Evolutionary conservation across 2,329 filamentous ascomycete species (phyloP).

Genomic region (Claviceps quebecensis): DNA sequence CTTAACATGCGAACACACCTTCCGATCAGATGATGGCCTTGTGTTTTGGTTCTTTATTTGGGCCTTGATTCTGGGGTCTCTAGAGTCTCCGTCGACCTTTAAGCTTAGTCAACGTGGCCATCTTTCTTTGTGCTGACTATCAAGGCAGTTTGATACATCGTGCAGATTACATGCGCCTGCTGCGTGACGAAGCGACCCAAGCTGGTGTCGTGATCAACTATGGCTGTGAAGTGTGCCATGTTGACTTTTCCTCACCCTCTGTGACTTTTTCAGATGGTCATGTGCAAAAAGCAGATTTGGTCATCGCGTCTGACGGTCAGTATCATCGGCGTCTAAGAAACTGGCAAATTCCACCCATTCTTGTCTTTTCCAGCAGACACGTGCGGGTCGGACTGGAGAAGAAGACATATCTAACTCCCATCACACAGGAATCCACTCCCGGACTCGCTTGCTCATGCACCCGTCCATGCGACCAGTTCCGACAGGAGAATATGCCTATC

Average conservation of each 20-base stretch:
- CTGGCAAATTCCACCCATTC: not conserved
- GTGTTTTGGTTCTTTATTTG: not conserved
- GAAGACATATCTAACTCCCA: not conserved
- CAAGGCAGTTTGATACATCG: conserved; percentile 7
- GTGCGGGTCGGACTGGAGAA: not conserved
- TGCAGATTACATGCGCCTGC: conserved; percentile 7
- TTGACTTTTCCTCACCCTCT: conserved; percentile 5
- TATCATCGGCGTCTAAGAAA: not conserved
- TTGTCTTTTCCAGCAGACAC: not conserved
- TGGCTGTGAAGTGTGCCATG: conserved; percentile 3
- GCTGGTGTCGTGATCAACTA: conserved; percentile 4
- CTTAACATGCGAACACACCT: too few relatives aligned
- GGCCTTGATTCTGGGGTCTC: not conserved
- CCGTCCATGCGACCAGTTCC: not conserved
- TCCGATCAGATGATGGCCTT: not conserved
- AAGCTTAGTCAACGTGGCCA: not conserved
- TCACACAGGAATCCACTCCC: conserved; percentile 5
- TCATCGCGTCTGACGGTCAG: conserved; percentile 8
- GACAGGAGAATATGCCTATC: conserved; percentile 7
- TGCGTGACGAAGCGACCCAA: conserved; percentile 6
- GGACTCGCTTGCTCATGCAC: conserved; percentile 5
- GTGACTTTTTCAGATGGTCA: conserved; percentile 4
- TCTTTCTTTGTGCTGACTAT: not conserved
- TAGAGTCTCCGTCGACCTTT: not conserved
- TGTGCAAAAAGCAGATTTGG: conserved; percentile 5